A percentile compares a stretch with the other conserved stretches of the same genome.
Evolutionary conservation across 2,329 filamentous ascomycete genomes (phyloP).

Genomic region (Fusarium scirpi): DNA sequence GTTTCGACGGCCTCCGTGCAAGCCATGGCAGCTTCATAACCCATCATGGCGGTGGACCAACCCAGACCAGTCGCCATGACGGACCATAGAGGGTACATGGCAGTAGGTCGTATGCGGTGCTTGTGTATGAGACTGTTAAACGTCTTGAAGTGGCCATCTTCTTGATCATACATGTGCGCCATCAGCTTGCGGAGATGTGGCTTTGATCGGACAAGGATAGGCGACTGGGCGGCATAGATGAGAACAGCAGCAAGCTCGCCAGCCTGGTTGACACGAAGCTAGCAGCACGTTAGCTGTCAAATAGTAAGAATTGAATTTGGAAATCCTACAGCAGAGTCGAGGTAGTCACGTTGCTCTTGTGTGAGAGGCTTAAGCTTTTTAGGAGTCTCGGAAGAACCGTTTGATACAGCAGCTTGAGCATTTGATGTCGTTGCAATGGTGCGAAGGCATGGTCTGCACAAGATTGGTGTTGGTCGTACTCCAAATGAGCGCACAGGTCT

Average conservation of each 20-base stretch:
- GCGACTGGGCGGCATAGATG: constrained; percentile 92
- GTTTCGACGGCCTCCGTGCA: constrained; percentile 99
- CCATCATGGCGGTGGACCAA: constrained; percentile 90
- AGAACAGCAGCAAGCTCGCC: constrained; percentile 96
- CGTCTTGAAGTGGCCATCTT: constrained; percentile 84
- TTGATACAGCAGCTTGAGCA: constrained; percentile 33
- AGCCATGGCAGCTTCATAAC: constrained; percentile 95
- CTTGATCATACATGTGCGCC: constrained; percentile 98
- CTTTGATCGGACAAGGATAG: constrained; percentile 80
- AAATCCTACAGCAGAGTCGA: constrained; percentile 74
- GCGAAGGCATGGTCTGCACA: constrained; percentile 34
- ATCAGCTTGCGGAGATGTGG: constrained; percentile 91
- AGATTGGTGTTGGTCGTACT: constrained; percentile 23
- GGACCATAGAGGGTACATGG: constrained; percentile 92
- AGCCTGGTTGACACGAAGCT: constrained; percentile 95
- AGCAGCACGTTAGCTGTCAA: constrained; percentile 23
- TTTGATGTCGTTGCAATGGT: constrained; percentile 41
- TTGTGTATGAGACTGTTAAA: constrained; percentile 87
- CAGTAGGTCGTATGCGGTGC: constrained; percentile 91
- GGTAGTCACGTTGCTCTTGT: constrained; percentile 76
- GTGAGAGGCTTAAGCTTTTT: constrained; percentile 71
- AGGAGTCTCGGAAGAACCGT: constrained; percentile 43
- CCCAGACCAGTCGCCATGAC: constrained; percentile 83
- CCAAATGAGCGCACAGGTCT: constrained; percentile 34
- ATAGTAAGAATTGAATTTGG: background rate